phyloP scores from a whole-genome alignment of 2,329 filamentous ascomycete species.

The Ilyonectria robusta region DNA sequence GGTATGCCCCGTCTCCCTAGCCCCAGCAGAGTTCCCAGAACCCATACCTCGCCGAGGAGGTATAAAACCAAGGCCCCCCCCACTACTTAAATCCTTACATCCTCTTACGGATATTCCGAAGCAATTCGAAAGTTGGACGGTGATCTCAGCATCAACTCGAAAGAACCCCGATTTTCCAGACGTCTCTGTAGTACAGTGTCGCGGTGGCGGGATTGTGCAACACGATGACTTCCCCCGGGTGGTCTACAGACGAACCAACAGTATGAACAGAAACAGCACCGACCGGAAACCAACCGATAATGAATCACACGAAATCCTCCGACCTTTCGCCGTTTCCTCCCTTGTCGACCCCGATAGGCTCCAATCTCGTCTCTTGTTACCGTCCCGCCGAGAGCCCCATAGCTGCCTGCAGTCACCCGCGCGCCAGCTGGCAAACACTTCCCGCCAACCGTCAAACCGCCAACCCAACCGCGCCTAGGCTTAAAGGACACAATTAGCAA shows the following conservation, averaged over 20 bases:
- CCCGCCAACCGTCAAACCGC: background rate
- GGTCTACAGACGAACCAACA: background rate
- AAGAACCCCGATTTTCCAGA: background rate
- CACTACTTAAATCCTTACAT: background rate
- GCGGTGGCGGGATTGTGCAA: background rate
- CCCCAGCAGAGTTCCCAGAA: conserved; percentile 29
- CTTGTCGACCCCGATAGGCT: background rate
- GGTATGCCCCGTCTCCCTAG: conserved; percentile 31
- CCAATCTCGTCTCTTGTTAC: conserved; percentile 15
- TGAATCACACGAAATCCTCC: background rate
- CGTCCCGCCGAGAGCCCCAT: conserved; percentile 28
- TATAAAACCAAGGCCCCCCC: conserved; percentile 40
- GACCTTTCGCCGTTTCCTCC: background rate
- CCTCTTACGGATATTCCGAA: background rate
- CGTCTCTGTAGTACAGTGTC: too few relatives aligned
- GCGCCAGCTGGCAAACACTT: conserved; percentile 36
- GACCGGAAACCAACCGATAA: background rate
- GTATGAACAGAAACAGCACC: background rate
- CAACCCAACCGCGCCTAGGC: background rate
- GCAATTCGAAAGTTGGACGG: background rate
- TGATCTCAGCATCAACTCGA: background rate
- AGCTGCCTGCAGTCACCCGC: conserved; percentile 31
- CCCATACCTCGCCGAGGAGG: conserved; percentile 20
- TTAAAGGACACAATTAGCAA: conserved; percentile 34
- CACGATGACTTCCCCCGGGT: background rate